These are phyloP conservation scores for Fomitiporia mediterranea DNA, from an alignment of 1,284 basidiomycete genomes.

Conservation along the genomic window DNA sequence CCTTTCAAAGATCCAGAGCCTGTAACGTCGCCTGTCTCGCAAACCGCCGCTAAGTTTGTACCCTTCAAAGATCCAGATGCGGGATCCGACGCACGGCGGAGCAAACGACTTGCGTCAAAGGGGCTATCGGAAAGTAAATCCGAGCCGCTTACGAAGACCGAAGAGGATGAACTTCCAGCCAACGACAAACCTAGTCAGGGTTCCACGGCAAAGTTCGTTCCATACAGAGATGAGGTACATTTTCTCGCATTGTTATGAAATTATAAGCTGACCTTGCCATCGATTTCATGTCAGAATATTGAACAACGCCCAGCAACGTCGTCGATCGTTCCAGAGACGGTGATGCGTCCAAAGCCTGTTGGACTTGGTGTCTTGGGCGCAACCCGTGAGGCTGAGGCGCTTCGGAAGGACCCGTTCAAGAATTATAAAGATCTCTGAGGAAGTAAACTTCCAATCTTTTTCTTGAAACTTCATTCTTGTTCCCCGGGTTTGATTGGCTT, in stretches of 20 bases:
- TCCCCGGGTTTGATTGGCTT: too few relatives aligned
- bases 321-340: constrained; percentile 37
- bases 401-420: constrained; percentile 73
- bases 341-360: constrained; percentile 57
- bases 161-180: neutral
- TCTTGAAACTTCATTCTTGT: too few relatives aligned
- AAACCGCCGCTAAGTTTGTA: constrained; percentile 10
- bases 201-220: constrained; percentile 52
- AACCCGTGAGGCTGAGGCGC: constrained; percentile 53
- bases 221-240: constrained; percentile 64
- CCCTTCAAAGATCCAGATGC: constrained; percentile 19
- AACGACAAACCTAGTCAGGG: constrained; percentile 18
- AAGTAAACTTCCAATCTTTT: too few relatives aligned
- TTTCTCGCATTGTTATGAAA: constrained; percentile 5
- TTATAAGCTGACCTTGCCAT: constrained; percentile 19
- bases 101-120: constrained; percentile 25
- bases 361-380: constrained; percentile 39
- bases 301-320: constrained; percentile 28
- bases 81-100: constrained; percentile 16
- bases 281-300: constrained; percentile 19
- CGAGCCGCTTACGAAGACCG: constrained; percentile 12
- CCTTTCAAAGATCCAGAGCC: constrained; percentile 32
- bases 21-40: constrained; percentile 11
- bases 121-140: constrained; percentile 25
- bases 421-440: constrained; percentile 44